A percentile compares a stretch with the other conserved stretches of the same genome.
These are phyloP conservation scores for Zea mays DNA, from an alignment of 176 grass and related monocot species.

Conservation along the genomic window Zm-B73-REFERENCE-NAM-5.0 NC_050102.1:162551001-162551500, in stretches of 20 bases:
- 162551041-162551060: conserved; percentile 89
- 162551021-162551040: conserved; percentile 64
- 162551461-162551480: conserved; percentile 14
- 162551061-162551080: conserved; percentile 62
- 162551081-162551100: neutral
- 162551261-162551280: neutral
- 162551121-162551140: neutral
- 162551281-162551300: conserved; percentile 46
- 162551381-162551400: conserved; percentile 24
- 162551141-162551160: conserved; percentile 16
- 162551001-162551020: conserved; percentile 97
- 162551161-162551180: conserved; percentile 41
- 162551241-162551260: conserved; percentile 29
- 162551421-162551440: conserved; percentile 40
- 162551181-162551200: conserved; percentile 43
- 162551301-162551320: conserved; percentile 36
- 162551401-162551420: conserved; percentile 17
- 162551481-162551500: conserved; percentile 19
- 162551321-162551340: conserved; percentile 2
- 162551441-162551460: conserved; percentile 46
- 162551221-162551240: conserved; percentile 49
- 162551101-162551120: neutral
- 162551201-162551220: conserved; percentile 53
- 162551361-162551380: conserved; percentile 37
- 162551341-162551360: conserved; percentile 23